phyloP scores from a whole-genome alignment of 495 filamentous ascomycete species.

The Penicillium waksmanii region DNA sequence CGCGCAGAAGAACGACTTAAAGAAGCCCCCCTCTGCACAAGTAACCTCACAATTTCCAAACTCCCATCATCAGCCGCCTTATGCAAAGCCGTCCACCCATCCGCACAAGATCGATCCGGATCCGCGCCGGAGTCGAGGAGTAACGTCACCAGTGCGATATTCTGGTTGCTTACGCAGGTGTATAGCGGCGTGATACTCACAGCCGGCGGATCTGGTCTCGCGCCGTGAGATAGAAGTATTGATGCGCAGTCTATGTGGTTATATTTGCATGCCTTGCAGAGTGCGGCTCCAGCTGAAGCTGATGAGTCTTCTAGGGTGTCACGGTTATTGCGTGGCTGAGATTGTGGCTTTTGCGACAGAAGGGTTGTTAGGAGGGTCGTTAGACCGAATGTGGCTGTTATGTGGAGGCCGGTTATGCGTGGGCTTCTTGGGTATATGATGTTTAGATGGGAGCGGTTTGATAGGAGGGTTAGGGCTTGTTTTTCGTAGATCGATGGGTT shows the following conservation, averaged over 20 bases:
- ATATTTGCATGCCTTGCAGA: background rate
- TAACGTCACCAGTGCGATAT: background rate
- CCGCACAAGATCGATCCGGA: background rate
- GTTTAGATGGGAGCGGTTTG: background rate
- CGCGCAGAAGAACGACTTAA: background rate
- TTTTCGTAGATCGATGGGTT: background rate
- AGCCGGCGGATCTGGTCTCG: background rate
- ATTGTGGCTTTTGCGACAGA: background rate
- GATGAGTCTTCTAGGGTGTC: background rate
- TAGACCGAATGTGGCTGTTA: background rate
- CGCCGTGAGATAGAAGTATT: background rate
- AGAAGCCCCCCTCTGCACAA: background rate
- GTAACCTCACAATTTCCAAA: background rate
- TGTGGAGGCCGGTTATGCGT: background rate
- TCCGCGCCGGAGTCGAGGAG: background rate
- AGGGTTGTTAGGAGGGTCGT: background rate
- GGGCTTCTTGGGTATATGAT: background rate
- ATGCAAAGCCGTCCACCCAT: constrained; percentile 1
- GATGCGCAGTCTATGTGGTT: background rate
- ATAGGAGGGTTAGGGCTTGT: background rate
- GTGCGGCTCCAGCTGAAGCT: background rate
- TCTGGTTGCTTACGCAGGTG: background rate
- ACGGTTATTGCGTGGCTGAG: background rate
- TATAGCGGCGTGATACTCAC: background rate
- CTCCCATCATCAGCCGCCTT: background rate